Percentiles rank a stretch among this genome's conserved stretches.
phyloP scores from a whole-genome alignment of 805 yeast species.

The Teunomyces panamensis region DNA sequence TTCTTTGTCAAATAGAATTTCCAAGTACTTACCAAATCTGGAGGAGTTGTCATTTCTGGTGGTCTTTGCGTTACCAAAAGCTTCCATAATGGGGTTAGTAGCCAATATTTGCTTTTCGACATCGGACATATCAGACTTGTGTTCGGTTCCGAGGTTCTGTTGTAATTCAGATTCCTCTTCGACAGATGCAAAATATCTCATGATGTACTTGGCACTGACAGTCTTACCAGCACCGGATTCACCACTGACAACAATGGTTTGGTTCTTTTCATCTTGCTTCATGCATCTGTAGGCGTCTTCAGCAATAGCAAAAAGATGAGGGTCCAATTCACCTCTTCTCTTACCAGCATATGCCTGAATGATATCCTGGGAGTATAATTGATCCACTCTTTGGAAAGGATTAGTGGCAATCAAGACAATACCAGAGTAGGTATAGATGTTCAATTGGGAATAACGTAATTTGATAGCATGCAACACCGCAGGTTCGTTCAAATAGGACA shows the following conservation, averaged over 20 bases:
- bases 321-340: constrained; percentile 91
- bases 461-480: constrained; percentile 93
- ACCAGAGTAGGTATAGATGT: constrained; percentile 94
- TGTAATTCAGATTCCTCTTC: constrained; percentile 48
- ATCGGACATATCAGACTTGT: constrained; percentile 69
- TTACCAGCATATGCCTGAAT: constrained; percentile 94
- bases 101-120: constrained; percentile 94
- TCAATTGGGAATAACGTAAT: constrained; percentile 82
- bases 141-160: constrained; percentile 32
- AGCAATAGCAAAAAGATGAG: constrained; percentile 95
- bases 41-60: constrained; percentile 97
- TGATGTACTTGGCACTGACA: constrained; percentile 92
- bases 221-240: constrained; percentile 99
- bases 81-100: constrained; percentile 95
- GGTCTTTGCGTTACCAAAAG: constrained; percentile 98
- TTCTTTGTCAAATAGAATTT: constrained; percentile 74
- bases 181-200: constrained; percentile 96
- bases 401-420: constrained; percentile 94
- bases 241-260: constrained; percentile 95
- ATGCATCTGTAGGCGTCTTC: constrained; percentile 96
- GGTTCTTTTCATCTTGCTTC: constrained; percentile 82
- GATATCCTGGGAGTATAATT: constrained; percentile 84
- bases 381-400: constrained; percentile 92
- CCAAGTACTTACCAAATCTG: constrained; percentile 94
- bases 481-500: constrained; percentile 93